Evolutionary conservation across 2,329 filamentous ascomycete species (phyloP), one percentile per base, ranked within the genome.

Genomic region (Diaporthe helianthi): DNA sequence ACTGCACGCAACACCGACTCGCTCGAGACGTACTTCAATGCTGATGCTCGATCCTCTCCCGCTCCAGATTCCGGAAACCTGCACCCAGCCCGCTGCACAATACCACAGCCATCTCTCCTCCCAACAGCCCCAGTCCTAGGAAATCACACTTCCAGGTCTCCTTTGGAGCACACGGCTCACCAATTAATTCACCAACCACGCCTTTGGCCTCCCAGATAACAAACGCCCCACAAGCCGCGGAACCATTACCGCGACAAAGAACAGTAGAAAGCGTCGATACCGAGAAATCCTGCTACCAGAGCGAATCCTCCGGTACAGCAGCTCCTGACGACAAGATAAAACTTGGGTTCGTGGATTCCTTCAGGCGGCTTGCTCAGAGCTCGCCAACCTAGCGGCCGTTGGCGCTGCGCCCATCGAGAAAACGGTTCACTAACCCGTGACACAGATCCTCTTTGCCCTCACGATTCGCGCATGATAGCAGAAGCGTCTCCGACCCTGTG

Each of bases 31-130:
- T 80, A 75, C 75, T 70, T 69, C 73, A 75, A 75, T 77, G 73
- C 76, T 78, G 72, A 78, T 71, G 71, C 71, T 73, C 73, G 72
- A 66, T 66, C 68, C 49, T 75, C 71, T 73, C 74, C 71, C 67
- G 67, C 70, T 71, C 65, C 75, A 87, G 85, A 82, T 84, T 82
- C 65, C 80, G 83, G 76, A 83, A 81, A 75, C 76, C 80, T 68
- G 79, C 82, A 71, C 83, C 85, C 53, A 87, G 85, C 74, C 85
- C 85, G 72, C 79, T 87, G 58, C 81, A 82, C 70, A 80, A 81
- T 68, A 82, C 75, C 73, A 80, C 77, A 69, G 79, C 80, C 67
- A 77, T 81, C 60, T 83, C 82, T 74, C 79, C 80, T 71, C 79
- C 83, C 65, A 77, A 80, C 71, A 83, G 77, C 73, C 77, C 81